A percentile compares a stretch with the other conserved stretches of the same genome.
These are phyloP conservation scores for Trifolium subterraneum DNA, from an alignment of 306 rosid species.

Conservation along the genomic window DNA sequence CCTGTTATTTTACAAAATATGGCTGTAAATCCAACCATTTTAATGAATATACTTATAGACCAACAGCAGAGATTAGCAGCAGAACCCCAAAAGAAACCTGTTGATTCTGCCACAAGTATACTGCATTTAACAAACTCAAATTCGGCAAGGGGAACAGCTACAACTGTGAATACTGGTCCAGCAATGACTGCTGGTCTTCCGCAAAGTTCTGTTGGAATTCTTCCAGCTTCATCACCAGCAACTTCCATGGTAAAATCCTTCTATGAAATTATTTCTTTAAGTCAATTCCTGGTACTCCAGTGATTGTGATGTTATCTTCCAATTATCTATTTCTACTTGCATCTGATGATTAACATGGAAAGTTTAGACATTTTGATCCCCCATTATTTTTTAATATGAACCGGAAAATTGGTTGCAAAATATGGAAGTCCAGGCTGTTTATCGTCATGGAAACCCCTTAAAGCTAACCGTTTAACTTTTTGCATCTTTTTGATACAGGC, in stretches of 20 bases:
- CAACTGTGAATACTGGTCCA: slow-evolving; percentile 56
- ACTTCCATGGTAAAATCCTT: slow-evolving; percentile 63
- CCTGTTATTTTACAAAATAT: slow-evolving; percentile 69
- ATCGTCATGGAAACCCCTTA: slow-evolving; percentile 4
- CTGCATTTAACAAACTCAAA: slow-evolving; percentile 38
- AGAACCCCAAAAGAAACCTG: slow-evolving; percentile 60
- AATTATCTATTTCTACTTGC: slow-evolving; percentile 21
- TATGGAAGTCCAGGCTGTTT: neutral
- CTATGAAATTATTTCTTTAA: slow-evolving; percentile 25
- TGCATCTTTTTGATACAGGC: slow-evolving; percentile 36
- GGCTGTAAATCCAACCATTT: slow-evolving; percentile 81
- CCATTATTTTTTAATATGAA: slow-evolving; percentile 18
- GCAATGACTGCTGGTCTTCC: slow-evolving; percentile 51
- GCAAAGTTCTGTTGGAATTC: slow-evolving; percentile 64
- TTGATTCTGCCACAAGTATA: slow-evolving; percentile 51
- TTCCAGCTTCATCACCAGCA: slow-evolving; percentile 51
- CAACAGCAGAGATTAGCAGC: slow-evolving; percentile 62
- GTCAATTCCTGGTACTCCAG: slow-evolving; percentile 14
- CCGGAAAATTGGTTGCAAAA: neutral
- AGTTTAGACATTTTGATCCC: slow-evolving; percentile 15
- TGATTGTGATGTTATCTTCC: slow-evolving; percentile 26
- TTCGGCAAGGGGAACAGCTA: slow-evolving; percentile 53
- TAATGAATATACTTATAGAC: slow-evolving; percentile 62
- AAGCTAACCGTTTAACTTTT: slow-evolving; percentile 34
- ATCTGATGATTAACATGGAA: slow-evolving; percentile 12